Conservation (phyloP, 805 yeast genomes). For the Geotrichum ghanense region DNA sequence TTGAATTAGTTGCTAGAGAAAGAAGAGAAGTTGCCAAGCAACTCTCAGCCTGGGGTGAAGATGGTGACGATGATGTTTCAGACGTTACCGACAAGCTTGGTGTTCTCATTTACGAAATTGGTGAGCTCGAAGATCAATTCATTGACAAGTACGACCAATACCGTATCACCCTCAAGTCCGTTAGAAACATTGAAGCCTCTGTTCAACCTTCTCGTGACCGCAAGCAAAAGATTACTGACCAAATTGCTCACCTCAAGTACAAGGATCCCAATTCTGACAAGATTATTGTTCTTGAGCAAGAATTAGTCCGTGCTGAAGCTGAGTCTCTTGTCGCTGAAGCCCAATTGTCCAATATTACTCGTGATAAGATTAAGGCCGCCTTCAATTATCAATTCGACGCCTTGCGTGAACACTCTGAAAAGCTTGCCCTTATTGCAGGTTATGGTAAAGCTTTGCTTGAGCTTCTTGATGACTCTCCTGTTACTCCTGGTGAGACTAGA, state of each 20-base stretch:
- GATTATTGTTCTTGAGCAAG: constrained; percentile 92
- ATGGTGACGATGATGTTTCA: constrained; percentile 91
- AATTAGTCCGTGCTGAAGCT: constrained; percentile 97
- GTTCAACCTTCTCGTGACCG: constrained; percentile 98
- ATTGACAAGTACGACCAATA: constrained; percentile 97
- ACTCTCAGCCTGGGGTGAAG: constrained; percentile 95
- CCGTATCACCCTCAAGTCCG: constrained; percentile 87
- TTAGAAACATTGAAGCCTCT: constrained; percentile 93
- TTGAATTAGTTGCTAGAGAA: constrained; percentile 88
- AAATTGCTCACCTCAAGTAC: constrained; percentile 94
- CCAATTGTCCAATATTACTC: constrained; percentile 93
- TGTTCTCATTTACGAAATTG: constrained; percentile 88
- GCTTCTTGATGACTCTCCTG: constrained; percentile 91
- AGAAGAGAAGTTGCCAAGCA: constrained; percentile 95
- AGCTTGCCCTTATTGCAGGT: constrained; percentile 94
- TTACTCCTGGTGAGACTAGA: constrained; percentile 98
- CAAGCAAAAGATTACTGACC: constrained; percentile 93
- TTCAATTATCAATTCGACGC: constrained; percentile 96
- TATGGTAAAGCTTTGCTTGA: constrained; percentile 96
- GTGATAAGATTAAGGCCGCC: constrained; percentile 96
- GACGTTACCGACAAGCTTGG: constrained; percentile 97
- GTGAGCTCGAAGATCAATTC: constrained; percentile 96
- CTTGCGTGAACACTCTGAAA: constrained; percentile 88
- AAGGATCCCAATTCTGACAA: constrained; percentile 97
- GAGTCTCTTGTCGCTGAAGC: constrained; percentile 99